Evolutionary conservation across 805 yeast species (phyloP).

Genomic region (Wickerhamiella spandovensis): DNA sequence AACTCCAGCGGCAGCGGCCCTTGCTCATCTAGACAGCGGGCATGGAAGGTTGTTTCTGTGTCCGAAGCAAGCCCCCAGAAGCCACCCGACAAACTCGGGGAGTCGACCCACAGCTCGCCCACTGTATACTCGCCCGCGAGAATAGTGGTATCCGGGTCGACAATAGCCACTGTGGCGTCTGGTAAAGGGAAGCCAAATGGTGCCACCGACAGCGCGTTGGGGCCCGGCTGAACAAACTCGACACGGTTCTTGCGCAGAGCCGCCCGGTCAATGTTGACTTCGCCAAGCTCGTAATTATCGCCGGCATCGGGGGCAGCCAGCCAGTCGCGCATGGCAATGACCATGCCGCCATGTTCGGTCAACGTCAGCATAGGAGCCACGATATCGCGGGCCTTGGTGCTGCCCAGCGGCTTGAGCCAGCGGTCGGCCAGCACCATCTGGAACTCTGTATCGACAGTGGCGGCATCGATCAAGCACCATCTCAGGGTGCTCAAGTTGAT

Average conservation of each 20-base stretch:
- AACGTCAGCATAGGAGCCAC: conserved; percentile 81
- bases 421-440: conserved; percentile 77
- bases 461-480: conserved; percentile 83
- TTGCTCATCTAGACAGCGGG: conserved; percentile 58
- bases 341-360: conserved; percentile 93
- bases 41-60: conserved; percentile 66
- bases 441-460: conserved; percentile 86
- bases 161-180: conserved; percentile 85
- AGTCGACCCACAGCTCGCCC: conserved; percentile 97
- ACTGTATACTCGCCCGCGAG: conserved; percentile 65
- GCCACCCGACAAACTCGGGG: conserved; percentile 82
- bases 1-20: conserved; percentile 67
- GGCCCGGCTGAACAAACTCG: conserved; percentile 36
- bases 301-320: conserved; percentile 31
- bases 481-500: conserved; percentile 68
- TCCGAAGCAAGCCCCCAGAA: conserved; percentile 62
- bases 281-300: conserved; percentile 51
- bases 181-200: conserved; percentile 93
- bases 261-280: conserved; percentile 58
- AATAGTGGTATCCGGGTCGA: conserved; percentile 78
- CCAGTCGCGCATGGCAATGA: conserved; percentile 86
- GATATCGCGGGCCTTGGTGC: conserved; percentile 56
- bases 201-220: conserved; percentile 36
- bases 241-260: conserved; percentile 62
- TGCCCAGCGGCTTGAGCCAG: conserved; percentile 85